These are phyloP conservation scores for Erigeron philadelphicus DNA, from an alignment of 140 eudicot species.

Conservation along the genomic window DNA sequence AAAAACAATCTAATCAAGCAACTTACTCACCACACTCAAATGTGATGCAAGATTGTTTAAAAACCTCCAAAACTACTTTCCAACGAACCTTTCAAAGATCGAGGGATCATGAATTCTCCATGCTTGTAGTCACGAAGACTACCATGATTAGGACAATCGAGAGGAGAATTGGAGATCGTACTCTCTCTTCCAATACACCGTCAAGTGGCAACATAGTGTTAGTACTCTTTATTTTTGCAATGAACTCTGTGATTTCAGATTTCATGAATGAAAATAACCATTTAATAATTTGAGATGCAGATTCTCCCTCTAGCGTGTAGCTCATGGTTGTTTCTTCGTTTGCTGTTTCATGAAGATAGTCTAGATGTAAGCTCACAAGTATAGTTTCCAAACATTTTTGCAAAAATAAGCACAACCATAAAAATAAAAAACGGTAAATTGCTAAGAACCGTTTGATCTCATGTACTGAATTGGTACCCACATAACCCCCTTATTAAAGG, in stretches of 20 bases:
- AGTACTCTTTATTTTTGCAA: conserved; percentile 31
- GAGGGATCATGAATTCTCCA: conserved; percentile 21
- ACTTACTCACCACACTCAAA: background rate
- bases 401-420: background rate
- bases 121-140: conserved; percentile 47
- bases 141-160: conserved; percentile 47
- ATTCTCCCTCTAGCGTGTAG: conserved; percentile 32
- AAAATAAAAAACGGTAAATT: too few species aligned
- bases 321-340: conserved; percentile 9
- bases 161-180: conserved; percentile 51
- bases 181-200: conserved; percentile 27
- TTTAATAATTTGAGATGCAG: conserved; percentile 29
- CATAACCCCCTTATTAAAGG: background rate
- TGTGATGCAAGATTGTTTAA: background rate
- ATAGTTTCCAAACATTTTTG: background rate
- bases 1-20: background rate
- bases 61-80: background rate
- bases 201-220: conserved; percentile 29
- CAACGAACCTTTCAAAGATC: background rate
- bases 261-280: conserved; percentile 47
- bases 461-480: too few species aligned
- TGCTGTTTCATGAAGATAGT: conserved; percentile 14
- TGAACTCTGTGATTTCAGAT: conserved; percentile 33
- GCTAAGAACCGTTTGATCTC: too few species aligned
- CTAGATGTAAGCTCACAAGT: background rate